Percentiles rank a stretch among this genome's conserved stretches.
Evolutionary conservation across 495 filamentous ascomycete species (phyloP).

Genomic region (Penicillium cosmopolitanum): DNA sequence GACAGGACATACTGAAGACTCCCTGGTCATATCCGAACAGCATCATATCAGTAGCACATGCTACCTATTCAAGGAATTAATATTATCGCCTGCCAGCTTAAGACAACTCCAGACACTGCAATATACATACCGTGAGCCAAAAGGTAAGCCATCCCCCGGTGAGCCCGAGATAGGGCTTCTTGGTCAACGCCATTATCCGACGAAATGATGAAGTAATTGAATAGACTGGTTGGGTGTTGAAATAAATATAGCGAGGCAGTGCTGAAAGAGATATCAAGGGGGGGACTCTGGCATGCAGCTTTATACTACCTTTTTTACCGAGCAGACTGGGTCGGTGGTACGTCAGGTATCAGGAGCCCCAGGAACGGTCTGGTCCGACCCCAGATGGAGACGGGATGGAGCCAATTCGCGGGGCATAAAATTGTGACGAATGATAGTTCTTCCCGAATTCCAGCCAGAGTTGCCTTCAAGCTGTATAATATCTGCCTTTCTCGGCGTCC

Average conservation of each 20-base stretch:
- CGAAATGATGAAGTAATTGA: background rate
- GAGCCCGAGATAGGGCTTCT: conserved; percentile 8
- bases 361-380: conserved; percentile 3
- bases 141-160: conserved; percentile 9
- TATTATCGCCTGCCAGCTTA: background rate
- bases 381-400: background rate
- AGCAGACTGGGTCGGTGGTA: background rate
- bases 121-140: conserved; percentile 6
- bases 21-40: conserved; percentile 10
- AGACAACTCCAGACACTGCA: background rate
- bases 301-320: background rate
- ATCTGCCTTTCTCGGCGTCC: no score
- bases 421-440: background rate
- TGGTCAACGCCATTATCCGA: background rate
- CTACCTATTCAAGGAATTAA: background rate
- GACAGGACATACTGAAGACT: conserved; percentile 6
- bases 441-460: background rate
- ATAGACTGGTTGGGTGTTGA: background rate
- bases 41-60: conserved; percentile 10
- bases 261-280: background rate
- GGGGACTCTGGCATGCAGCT: background rate
- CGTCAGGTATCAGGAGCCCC: background rate
- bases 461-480: no score
- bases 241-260: background rate
- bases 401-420: background rate